These are phyloP conservation scores for Boletellus sp. DNA, from an alignment of 768 basidiomycete genomes.

Conservation along the genomic window DNA sequence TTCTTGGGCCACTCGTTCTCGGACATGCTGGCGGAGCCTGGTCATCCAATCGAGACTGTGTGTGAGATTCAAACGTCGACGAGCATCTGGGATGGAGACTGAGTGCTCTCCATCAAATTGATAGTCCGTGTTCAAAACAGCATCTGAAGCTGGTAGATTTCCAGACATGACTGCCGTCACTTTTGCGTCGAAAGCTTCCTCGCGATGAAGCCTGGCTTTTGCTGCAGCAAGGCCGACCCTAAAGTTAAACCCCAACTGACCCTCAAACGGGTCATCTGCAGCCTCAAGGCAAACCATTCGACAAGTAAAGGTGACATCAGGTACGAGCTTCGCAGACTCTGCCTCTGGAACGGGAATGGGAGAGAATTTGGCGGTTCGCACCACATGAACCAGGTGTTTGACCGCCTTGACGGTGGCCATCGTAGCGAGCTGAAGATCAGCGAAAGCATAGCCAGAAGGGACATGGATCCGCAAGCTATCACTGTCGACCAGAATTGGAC, in stretches of 20 bases:
- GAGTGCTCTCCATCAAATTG: constrained; percentile 63
- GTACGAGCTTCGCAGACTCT: constrained; percentile 71
- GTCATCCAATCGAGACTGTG: constrained; percentile 73
- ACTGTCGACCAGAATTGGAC: constrained; percentile 50
- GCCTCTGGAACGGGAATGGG: constrained; percentile 59
- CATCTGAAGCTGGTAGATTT: constrained; percentile 29
- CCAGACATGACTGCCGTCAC: constrained; percentile 54
- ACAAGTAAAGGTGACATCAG: constrained; percentile 56
- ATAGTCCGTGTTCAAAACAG: constrained; percentile 50
- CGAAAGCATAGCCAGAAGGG: constrained; percentile 71
- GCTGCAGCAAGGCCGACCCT: constrained; percentile 70
- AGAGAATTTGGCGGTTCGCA: constrained; percentile 47
- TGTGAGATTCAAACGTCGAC: constrained; percentile 59
- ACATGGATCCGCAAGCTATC: constrained; percentile 74
- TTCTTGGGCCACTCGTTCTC: constrained; percentile 50
- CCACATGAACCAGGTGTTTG: constrained; percentile 62
- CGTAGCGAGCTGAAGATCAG: constrained; percentile 71
- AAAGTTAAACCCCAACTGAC: constrained; percentile 69
- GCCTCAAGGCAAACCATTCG: constrained; percentile 70
- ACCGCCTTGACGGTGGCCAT: constrained; percentile 67
- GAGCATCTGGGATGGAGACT: constrained; percentile 69
- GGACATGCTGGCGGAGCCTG: constrained; percentile 44
- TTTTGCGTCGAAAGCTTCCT: constrained; percentile 78
- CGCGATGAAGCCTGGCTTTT: constrained; percentile 63
- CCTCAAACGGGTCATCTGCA: constrained; percentile 83